Percentiles rank a stretch among this genome's conserved stretches.
These are phyloP conservation scores for Talinum fruticosum DNA, from an alignment of 148 eudicot species.

Conservation along the genomic window DNA sequence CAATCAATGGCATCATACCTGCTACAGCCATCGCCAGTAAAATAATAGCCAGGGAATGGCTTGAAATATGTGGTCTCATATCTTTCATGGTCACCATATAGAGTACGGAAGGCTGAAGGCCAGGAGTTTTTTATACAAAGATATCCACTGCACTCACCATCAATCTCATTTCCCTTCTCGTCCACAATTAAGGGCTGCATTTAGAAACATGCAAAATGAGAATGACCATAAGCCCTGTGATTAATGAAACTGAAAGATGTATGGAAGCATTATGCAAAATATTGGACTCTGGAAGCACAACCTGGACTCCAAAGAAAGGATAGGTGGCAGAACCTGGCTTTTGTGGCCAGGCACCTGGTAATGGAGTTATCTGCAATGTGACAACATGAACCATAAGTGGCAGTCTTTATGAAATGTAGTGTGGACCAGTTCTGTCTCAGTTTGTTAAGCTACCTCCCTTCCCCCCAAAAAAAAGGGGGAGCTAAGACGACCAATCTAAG, in stretches of 20 bases:
- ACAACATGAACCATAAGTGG: slow-evolving; percentile 8
- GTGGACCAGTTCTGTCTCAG: not conserved
- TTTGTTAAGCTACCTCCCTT: not conserved
- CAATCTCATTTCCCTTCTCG: slow-evolving; percentile 89
- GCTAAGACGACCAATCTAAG: not conserved
- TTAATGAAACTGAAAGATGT: not conserved
- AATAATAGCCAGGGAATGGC: slow-evolving; percentile 96
- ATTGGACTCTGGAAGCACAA: slow-evolving; percentile 21
- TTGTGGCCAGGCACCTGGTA: slow-evolving; percentile 98
- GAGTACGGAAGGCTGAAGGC: slow-evolving; percentile 98
- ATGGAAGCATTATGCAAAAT: not conserved
- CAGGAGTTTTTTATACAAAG: slow-evolving; percentile 85
- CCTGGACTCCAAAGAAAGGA: slow-evolving; percentile 99
- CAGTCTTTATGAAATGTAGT: slow-evolving; percentile 1
- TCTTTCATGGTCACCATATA: slow-evolving; percentile 96
- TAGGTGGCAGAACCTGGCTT: slow-evolving; percentile 99
- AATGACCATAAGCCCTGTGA: slow-evolving; percentile 5
- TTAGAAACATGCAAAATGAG: slow-evolving; percentile 16
- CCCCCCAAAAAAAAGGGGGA: too few relatives aligned
- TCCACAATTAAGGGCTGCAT: slow-evolving; percentile 96
- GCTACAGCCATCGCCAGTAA: slow-evolving; percentile 97
- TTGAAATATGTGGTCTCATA: slow-evolving; percentile 97
- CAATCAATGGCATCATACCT: slow-evolving; percentile 41
- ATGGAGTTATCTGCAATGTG: slow-evolving; percentile 77
- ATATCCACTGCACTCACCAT: slow-evolving; percentile 96